phyloP scores from a whole-genome alignment of 2,329 filamentous ascomycete species.

The Colletotrichum filicis region DNA sequence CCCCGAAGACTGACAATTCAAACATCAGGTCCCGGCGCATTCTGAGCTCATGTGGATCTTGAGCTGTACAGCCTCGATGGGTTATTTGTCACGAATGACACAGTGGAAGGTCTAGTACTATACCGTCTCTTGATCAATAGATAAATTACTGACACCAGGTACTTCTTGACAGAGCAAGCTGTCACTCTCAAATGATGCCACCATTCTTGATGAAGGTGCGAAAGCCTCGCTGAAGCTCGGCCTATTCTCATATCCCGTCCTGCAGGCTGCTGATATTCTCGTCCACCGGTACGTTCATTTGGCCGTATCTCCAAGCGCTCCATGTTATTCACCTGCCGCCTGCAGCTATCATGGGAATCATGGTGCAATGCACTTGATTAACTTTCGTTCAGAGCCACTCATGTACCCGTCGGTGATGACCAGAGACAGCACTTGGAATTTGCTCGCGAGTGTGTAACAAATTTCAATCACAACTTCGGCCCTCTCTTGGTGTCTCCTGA shows the following conservation, averaged over 20 bases:
- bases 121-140: neutral
- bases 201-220: conserved; percentile 66
- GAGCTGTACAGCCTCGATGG: conserved; percentile 89
- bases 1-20: neutral
- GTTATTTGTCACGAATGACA: conserved; percentile 97
- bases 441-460: conserved; percentile 83
- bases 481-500: conserved; percentile 73
- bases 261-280: conserved; percentile 94
- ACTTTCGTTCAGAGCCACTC: conserved; percentile 72
- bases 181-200: conserved; percentile 67
- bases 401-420: conserved; percentile 97
- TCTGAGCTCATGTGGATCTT: conserved; percentile 97
- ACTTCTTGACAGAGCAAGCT: conserved; percentile 74
- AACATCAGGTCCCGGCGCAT: conserved; percentile 75
- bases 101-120: conserved; percentile 85
- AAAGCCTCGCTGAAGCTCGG: conserved; percentile 80
- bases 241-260: conserved; percentile 93
- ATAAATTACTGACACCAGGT: neutral
- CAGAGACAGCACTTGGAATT: conserved; percentile 96
- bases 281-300: conserved; percentile 72
- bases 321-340: neutral
- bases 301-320: neutral
- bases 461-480: conserved; percentile 84
- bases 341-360: neutral
- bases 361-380: neutral